Evolutionary conservation across 805 yeast species (phyloP).

Genomic region (Lachancea dasiensis): DNA sequence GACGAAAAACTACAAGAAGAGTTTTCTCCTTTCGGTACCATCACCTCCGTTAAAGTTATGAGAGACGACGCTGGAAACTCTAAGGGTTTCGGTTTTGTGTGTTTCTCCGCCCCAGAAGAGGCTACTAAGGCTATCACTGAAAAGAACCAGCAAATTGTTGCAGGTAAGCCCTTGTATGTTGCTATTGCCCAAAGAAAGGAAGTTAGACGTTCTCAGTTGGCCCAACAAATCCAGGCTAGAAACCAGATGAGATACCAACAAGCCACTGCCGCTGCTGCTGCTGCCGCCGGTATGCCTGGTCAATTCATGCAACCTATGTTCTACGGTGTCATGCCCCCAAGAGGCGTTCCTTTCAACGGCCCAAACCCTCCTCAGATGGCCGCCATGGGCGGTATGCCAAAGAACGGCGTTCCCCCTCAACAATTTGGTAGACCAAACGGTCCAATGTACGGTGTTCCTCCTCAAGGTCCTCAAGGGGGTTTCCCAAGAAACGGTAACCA

Average conservation of each 20-base stretch:
- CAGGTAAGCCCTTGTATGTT: constrained; percentile 94
- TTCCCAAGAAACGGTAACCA: constrained; percentile 36
- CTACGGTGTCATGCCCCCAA: constrained; percentile 60
- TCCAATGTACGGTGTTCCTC: constrained; percentile 83
- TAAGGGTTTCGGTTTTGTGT: constrained; percentile 97
- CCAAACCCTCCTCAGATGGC: constrained; percentile 78
- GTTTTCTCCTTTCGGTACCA: constrained; percentile 87
- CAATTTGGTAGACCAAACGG: constrained; percentile 63
- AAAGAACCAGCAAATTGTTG: constrained; percentile 95
- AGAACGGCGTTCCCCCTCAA: constrained; percentile 51
- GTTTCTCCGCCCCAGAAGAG: constrained; percentile 97
- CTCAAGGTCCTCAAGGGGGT: constrained; percentile 58
- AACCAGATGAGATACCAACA: constrained; percentile 98
- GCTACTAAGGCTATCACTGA: constrained; percentile 97
- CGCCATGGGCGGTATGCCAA: constrained; percentile 57
- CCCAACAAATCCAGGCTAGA: constrained; percentile 97
- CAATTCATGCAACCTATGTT: constrained; percentile 38
- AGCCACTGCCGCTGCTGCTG: constrained; percentile 50
- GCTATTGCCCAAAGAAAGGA: constrained; percentile 99
- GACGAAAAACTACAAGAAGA: constrained; percentile 89
- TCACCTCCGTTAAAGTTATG: constrained; percentile 96
- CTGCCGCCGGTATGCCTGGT: constrained; percentile 37
- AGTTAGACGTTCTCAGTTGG: constrained; percentile 92
- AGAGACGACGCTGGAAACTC: constrained; percentile 90
- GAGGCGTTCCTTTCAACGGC: constrained; percentile 75